Base-by-base conservation (phyloP, 2,329 filamentous ascomycete species). In the Colletotrichum somersetense region DNA sequence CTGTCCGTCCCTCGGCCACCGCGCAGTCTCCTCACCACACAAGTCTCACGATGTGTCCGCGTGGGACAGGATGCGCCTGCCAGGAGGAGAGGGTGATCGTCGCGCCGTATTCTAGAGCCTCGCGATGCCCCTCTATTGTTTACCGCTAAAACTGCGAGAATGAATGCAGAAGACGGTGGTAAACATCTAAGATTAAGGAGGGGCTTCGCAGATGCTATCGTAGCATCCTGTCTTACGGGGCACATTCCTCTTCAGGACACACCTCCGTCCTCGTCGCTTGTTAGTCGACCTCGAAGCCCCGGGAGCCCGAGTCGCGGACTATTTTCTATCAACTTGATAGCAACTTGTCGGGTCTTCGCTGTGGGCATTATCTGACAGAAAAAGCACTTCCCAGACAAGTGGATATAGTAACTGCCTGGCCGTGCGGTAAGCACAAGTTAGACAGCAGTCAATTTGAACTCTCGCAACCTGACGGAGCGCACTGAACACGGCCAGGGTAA, bases 351-450 rank as follows among this genome's bases (percentile, higher is more conserved):
- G 14, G 35, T 40, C 35, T 6, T 20, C 30, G 62, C 63, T n/a
- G 52, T 48, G 44, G 57, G 57, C 62, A 55, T 35, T 5, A 56
- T 52, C 53, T 48, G 44, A 68, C 57, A 30, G 69, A 35, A 76
- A 77, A 75, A 77, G 55, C 66, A 65, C 77, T 79, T 80, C 78
- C 77, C 67, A 75, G 76, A 72, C 66, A 69, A 64, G 73, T 50
- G 52, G 56, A 66, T 62, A 23, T 48, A 23, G 46, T 48, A 55
- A 55, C 73, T 72, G 71, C 65, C 66, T 72, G 66, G 69, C 75
- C 69, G 62, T 74, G 68, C 72, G 66, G 59, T 23, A 50, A 46
- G 59, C 69, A 48, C 20, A 48, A 48, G n/a, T 48, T 48, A 38
- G 70, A 70, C 70, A 70, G 59, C 66, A 48, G 59, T 72, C 69